Evolutionary conservation across 495 filamentous ascomycete genomes (phyloP).

Genomic region (Tuber indicum): DNA sequence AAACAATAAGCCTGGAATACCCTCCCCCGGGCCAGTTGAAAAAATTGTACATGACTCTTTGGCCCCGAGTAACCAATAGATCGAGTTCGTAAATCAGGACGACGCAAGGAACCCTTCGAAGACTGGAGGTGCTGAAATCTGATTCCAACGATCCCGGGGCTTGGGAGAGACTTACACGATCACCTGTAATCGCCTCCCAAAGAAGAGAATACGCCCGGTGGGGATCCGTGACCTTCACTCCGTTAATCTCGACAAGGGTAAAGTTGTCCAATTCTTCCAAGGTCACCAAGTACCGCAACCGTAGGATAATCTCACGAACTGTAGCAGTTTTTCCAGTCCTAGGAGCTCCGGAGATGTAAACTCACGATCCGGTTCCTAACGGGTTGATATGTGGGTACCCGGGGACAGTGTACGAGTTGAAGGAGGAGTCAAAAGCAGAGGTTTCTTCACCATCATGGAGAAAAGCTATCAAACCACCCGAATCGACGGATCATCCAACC

Average conservation of each 20-base stretch:
- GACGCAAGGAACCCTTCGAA: slow-evolving; percentile 87
- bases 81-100: slow-evolving; percentile 51
- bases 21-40: no score
- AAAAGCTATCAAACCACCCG: no score
- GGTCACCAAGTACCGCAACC: slow-evolving; percentile 74
- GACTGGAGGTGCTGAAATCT: slow-evolving; percentile 85
- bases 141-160: slow-evolving; percentile 81
- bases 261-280: slow-evolving; percentile 16
- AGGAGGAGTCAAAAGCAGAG: no score
- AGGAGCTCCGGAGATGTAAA: slow-evolving; percentile 98
- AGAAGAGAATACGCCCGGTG: slow-evolving; percentile 92
- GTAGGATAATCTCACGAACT: slow-evolving; percentile 89
- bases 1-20: no score
- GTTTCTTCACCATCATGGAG: no score
- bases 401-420: no score
- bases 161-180: slow-evolving; percentile 85
- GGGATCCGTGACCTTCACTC: slow-evolving; percentile 61
- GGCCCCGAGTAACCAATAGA: no score
- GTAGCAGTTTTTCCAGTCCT: slow-evolving; percentile 98
- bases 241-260: no score
- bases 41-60: no score
- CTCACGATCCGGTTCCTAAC: slow-evolving; percentile 75
- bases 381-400: no score
- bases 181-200: slow-evolving; percentile 91
- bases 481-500: no score